Evolutionary conservation across 768 basidiomycete genomes (phyloP).

Genomic region (Boletus barrowsii): DNA sequence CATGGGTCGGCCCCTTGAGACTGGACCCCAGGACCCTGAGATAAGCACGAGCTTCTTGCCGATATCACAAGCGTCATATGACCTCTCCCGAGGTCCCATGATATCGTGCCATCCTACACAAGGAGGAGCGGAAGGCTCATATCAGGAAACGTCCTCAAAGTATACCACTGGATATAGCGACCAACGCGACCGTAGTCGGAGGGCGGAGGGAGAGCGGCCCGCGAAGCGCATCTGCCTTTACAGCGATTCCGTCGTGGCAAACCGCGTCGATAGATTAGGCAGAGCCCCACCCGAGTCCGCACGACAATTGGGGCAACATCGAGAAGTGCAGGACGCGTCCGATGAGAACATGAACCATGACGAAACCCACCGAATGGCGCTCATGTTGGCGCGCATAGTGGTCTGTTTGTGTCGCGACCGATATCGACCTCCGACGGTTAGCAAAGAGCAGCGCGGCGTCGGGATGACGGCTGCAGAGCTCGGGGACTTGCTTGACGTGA

Average conservation of each 20-base stretch:
- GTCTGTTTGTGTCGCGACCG: constrained; percentile 23
- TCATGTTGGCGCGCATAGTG: constrained; percentile 20
- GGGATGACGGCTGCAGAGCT: constrained; percentile 31
- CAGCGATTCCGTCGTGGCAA: constrained; percentile 13
- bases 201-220: constrained; percentile 27
- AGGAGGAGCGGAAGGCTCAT: constrained; percentile 4
- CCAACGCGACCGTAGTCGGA: constrained; percentile 14
- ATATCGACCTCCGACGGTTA: constrained; percentile 10
- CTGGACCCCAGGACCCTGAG: constrained; percentile 12
- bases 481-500: constrained; percentile 33
- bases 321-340: neutral
- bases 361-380: constrained; percentile 16
- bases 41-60: constrained; percentile 16
- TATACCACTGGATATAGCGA: constrained; percentile 1
- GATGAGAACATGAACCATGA: constrained; percentile 3
- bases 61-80: constrained; percentile 2
- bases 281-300: constrained; percentile 5
- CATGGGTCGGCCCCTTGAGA: neutral
- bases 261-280: constrained; percentile 13
- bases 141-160: constrained; percentile 14
- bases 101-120: neutral
- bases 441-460: constrained; percentile 6
- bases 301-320: neutral
- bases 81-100: neutral
- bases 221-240: constrained; percentile 26